Evolutionary conservation across 345 rosid species (phyloP).

Genomic region (Limnanthes douglasii): DNA sequence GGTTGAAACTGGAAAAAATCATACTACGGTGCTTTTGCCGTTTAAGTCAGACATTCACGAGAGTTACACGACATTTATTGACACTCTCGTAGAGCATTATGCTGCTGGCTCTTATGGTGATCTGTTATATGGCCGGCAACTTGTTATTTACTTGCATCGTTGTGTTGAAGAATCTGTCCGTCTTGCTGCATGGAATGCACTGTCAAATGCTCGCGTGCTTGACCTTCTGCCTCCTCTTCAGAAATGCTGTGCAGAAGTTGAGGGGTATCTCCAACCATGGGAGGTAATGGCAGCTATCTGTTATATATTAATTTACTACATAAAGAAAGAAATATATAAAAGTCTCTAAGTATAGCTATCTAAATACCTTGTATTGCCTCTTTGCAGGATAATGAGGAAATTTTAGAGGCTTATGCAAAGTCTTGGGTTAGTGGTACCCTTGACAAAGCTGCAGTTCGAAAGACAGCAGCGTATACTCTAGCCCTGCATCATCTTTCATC

Average conservation of each 20-base stretch:
- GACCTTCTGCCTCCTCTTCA: constrained; percentile 71
- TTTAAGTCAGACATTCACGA: constrained; percentile 61
- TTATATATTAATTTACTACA: background rate
- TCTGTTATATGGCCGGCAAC: constrained; percentile 57
- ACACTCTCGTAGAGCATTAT: constrained; percentile 68
- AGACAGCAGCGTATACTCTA: constrained; percentile 43
- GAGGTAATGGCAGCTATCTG: constrained; percentile 33
- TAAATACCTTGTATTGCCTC: constrained; percentile 1
- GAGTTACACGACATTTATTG: constrained; percentile 58
- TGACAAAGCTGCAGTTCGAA: constrained; percentile 52
- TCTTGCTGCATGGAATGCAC: constrained; percentile 57
- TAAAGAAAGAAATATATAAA: background rate
- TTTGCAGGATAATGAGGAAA: constrained; percentile 49
- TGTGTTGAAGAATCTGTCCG: constrained; percentile 48
- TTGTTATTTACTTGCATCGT: constrained; percentile 54
- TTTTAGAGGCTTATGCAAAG: constrained; percentile 62
- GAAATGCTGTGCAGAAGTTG: constrained; percentile 44
- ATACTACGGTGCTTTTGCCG: constrained; percentile 24
- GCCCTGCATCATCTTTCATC: constrained; percentile 58
- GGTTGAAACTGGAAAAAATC: constrained; percentile 10
- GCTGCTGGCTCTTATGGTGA: constrained; percentile 76
- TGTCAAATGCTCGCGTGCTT: constrained; percentile 53
- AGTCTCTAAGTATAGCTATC: background rate
- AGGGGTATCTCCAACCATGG: constrained; percentile 67
- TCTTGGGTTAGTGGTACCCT: constrained; percentile 70